These are phyloP conservation scores for Pseudogymnoascus verrucosus DNA, from an alignment of 2,329 filamentous ascomycete species.

Conservation along the genomic window DNA sequence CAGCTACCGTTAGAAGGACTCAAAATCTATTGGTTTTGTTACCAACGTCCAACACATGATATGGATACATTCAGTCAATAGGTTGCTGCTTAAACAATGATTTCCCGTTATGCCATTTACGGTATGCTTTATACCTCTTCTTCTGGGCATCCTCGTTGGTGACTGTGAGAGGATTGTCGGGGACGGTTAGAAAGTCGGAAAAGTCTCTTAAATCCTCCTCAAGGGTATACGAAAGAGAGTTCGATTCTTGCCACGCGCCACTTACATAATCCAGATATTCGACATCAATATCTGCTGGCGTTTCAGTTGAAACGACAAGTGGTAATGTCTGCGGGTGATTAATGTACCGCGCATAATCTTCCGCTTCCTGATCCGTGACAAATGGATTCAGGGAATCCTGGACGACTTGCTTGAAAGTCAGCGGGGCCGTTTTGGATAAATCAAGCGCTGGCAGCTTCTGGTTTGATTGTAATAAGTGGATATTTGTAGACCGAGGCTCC, in stretches of 20 bases:
- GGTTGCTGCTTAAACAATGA: conserved; percentile 91
- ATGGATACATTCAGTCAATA: conserved; percentile 31
- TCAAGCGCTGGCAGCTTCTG: conserved; percentile 55
- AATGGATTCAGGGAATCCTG: conserved; percentile 78
- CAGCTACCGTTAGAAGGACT: not conserved
- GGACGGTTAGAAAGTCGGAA: conserved; percentile 65
- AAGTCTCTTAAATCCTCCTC: conserved; percentile 68
- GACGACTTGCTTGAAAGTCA: conserved; percentile 81
- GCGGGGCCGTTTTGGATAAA: conserved; percentile 76
- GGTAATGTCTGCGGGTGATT: conserved; percentile 83
- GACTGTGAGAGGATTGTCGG: conserved; percentile 79
- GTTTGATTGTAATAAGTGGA: conserved; percentile 28
- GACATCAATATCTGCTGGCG: conserved; percentile 49
- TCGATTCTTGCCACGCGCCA: conserved; percentile 49
- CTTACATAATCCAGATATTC: conserved; percentile 79
- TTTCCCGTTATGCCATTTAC: conserved; percentile 90
- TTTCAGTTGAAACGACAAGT: conserved; percentile 65
- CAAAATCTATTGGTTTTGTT: not conserved
- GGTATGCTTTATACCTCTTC: conserved; percentile 94
- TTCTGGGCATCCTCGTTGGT: conserved; percentile 78
- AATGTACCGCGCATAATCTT: conserved; percentile 85
- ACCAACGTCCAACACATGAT: not conserved
- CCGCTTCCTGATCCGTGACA: conserved; percentile 66
- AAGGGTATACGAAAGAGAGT: conserved; percentile 29
- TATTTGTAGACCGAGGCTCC: conserved; percentile 26